Conservation (phyloP, 306 rosid species). For the Canavalia gladiata region DNA sequence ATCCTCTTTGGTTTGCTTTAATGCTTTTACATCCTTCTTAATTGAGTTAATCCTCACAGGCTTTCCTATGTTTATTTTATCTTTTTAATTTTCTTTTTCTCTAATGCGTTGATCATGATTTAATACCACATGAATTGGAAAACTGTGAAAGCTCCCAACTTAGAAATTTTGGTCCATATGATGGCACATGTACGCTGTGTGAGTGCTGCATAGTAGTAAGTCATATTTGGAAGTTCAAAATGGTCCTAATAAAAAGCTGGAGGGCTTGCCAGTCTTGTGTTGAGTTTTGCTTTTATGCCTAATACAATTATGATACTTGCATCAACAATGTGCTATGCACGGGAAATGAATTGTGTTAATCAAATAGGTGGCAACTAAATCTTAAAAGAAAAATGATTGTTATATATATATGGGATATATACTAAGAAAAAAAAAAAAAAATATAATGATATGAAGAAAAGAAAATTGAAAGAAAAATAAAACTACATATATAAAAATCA, state of each 20-base stretch:
- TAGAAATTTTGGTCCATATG: background rate
- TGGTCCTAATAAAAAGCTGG: background rate
- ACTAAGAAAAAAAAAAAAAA: too few species aligned
- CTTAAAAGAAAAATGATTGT: background rate
- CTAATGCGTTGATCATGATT: background rate
- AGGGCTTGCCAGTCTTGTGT: background rate
- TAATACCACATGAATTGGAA: background rate
- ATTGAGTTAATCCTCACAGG: background rate
- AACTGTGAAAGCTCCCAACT: background rate
- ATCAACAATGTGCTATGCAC: background rate
- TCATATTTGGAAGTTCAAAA: background rate
- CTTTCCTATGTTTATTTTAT: background rate
- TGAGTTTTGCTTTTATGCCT: background rate
- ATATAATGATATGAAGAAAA: too few species aligned
- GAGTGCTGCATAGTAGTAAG: background rate
- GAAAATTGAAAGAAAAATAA: too few species aligned
- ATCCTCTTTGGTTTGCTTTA: background rate
- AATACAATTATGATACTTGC: background rate
- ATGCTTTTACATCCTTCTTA: background rate
- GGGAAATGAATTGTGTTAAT: slow-evolving; percentile 5
- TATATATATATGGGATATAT: too few species aligned
- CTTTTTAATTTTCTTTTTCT: background rate
- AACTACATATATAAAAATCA: too few species aligned
- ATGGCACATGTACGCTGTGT: background rate
- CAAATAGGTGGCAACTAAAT: too few species aligned